A percentile compares a stretch with the other conserved stretches of the same genome.
phyloP scores from a whole-genome alignment of 768 basidiomycete species.

The Amanita subjunquillea region DNA sequence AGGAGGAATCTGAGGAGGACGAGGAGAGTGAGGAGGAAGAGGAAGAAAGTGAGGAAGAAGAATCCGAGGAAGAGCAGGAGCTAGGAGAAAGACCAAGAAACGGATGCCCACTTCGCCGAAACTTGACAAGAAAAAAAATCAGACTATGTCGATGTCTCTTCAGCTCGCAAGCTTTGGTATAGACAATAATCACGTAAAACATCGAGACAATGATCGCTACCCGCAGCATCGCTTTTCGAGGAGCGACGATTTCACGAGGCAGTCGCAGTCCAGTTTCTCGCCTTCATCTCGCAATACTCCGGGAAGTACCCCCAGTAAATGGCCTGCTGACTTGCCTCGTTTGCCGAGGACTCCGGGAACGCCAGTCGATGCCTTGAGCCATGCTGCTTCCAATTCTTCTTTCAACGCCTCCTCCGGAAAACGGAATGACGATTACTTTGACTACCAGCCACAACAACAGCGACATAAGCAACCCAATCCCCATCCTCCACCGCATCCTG shows the following conservation, averaged over 20 bases:
- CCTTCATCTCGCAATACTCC: slow-evolving; percentile 2
- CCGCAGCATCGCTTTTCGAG: slow-evolving; percentile 5
- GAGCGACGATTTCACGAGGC: slow-evolving; percentile 4
- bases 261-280: neutral
- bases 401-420: neutral
- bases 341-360: slow-evolving; percentile 22
- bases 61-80: neutral
- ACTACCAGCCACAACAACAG: slow-evolving; percentile 5
- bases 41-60: neutral
- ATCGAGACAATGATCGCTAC: neutral
- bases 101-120: neutral
- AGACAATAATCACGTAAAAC: neutral
- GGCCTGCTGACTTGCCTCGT: slow-evolving; percentile 20
- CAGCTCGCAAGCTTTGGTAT: slow-evolving; percentile 1
- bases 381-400: slow-evolving; percentile 1
- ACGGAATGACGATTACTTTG: slow-evolving; percentile 3
- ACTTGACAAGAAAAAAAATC: slow-evolving; percentile 1
- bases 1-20: neutral
- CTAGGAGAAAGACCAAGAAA: neutral
- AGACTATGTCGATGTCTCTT: slow-evolving; percentile 3
- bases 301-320: slow-evolving; percentile 2
- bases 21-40: neutral
- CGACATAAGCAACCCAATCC: neutral
- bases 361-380: slow-evolving; percentile 9
- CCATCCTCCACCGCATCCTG: neutral